Evolutionary conservation across 108 stramenopile species (phyloP).

Genomic region (Aurantiochytrium sp.): DNA sequence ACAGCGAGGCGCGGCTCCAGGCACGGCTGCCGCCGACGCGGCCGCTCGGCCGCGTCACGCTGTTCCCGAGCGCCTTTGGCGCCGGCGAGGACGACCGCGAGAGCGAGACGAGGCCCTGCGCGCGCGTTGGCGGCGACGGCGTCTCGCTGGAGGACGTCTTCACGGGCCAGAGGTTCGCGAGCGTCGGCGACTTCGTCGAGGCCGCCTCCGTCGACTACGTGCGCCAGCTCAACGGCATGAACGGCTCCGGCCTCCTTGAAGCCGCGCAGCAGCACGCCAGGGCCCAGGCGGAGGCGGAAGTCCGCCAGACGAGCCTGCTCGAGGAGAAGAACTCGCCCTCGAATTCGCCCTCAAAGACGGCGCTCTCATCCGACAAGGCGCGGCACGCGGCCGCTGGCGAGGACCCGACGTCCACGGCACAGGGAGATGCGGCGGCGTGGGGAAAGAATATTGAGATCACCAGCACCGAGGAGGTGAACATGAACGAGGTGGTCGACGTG

Average conservation of each 20-base stretch:
- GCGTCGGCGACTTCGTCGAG: slow-evolving; percentile 8
- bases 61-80: slow-evolving; percentile 24
- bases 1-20: neutral
- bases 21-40: neutral
- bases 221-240: neutral
- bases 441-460: too few relatives aligned
- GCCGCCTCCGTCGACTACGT: slow-evolving; percentile 4
- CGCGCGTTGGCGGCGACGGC: neutral
- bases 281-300: neutral
- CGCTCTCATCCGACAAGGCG: neutral
- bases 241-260: neutral
- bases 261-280: neutral
- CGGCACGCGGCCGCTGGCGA: neutral
- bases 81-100: neutral
- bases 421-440: too few relatives aligned
- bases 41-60: neutral
- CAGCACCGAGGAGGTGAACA: too few relatives aligned
- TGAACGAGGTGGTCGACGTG: neutral
- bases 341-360: neutral
- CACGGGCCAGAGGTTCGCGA: neutral
- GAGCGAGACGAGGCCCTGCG: neutral
- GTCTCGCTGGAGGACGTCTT: neutral
- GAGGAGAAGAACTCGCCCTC: too few relatives aligned
- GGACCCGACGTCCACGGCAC: too few relatives aligned
- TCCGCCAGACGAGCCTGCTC: neutral